These are phyloP conservation scores for Camelina sativa DNA, from an alignment of 345 rosid genomes.

Conservation along the genomic window DNA sequence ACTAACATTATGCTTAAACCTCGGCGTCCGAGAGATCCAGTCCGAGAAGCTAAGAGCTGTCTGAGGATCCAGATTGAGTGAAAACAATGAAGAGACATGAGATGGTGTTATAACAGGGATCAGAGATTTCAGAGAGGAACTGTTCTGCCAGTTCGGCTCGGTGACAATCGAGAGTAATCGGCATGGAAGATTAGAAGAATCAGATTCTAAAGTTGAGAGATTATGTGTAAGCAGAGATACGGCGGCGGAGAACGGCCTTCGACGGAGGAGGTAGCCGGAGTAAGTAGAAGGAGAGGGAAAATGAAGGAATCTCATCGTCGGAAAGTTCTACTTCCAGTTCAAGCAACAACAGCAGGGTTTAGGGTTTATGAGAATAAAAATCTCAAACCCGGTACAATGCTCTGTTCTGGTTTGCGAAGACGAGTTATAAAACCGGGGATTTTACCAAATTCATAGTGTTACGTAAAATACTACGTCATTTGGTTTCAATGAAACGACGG, in stretches of 20 bases:
- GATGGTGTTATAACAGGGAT: not conserved
- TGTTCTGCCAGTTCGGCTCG: not conserved
- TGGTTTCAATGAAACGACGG: not conserved
- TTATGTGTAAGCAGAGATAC: not conserved
- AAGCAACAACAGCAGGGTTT: not conserved
- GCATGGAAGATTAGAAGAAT: not conserved
- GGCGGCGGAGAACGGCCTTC: not conserved
- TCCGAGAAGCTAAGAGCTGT: not conserved
- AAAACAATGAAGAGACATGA: conserved; percentile 2
- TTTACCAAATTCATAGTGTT: not conserved
- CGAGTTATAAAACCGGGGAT: not conserved
- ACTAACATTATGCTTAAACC: not conserved
- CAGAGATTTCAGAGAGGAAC: not conserved
- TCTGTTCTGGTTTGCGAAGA: not conserved
- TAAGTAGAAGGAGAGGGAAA: not conserved
- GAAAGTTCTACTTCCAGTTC: not conserved
- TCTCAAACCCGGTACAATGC: conserved; percentile 1
- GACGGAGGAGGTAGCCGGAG: not conserved
- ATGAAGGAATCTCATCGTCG: not conserved
- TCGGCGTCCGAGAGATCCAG: not conserved
- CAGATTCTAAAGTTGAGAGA: not conserved
- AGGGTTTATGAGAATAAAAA: not conserved
- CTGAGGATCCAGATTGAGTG: not conserved
- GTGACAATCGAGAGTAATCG: not conserved
- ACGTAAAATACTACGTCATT: not conserved